Evolutionary conservation across 2,329 filamentous ascomycete genomes (phyloP).

Genomic region (Chaetomium sp.): DNA sequence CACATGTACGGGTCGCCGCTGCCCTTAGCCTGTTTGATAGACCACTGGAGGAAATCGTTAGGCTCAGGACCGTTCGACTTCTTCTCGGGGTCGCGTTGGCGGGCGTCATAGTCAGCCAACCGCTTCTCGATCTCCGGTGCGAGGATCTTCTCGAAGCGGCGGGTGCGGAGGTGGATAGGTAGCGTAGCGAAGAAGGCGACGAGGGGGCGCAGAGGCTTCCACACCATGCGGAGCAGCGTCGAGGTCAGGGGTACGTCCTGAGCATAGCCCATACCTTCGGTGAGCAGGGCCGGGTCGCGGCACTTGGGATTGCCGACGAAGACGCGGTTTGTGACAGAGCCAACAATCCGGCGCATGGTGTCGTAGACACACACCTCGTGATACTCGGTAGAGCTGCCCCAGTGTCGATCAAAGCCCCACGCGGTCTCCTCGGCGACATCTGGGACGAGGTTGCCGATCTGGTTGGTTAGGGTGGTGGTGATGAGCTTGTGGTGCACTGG

Average conservation of each 20-base stretch:
- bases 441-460: constrained; percentile 29
- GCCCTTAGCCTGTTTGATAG: constrained; percentile 17
- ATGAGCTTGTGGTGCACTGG: constrained; percentile 26
- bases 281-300: constrained; percentile 24
- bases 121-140: constrained; percentile 25
- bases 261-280: constrained; percentile 24
- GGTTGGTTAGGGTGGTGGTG: constrained; percentile 25
- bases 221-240: constrained; percentile 19
- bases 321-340: constrained; percentile 27
- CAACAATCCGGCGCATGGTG: constrained; percentile 24
- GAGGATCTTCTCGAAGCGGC: constrained; percentile 21
- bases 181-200: constrained; percentile 24
- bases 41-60: constrained; percentile 24
- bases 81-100: constrained; percentile 20
- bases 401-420: constrained; percentile 23
- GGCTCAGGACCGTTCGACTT: constrained; percentile 10
- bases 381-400: constrained; percentile 21
- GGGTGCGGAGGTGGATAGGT: constrained; percentile 23
- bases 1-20: constrained; percentile 24
- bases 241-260: constrained; percentile 22
- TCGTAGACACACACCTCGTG: constrained; percentile 23
- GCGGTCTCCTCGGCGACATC: constrained; percentile 26
- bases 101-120: constrained; percentile 22
- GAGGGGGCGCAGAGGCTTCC: constrained; percentile 22
- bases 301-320: constrained; percentile 28